These are phyloP conservation scores for Trichocladium antarcticum DNA, from an alignment of 495 filamentous ascomycete genomes.

Conservation along the genomic window DNA sequence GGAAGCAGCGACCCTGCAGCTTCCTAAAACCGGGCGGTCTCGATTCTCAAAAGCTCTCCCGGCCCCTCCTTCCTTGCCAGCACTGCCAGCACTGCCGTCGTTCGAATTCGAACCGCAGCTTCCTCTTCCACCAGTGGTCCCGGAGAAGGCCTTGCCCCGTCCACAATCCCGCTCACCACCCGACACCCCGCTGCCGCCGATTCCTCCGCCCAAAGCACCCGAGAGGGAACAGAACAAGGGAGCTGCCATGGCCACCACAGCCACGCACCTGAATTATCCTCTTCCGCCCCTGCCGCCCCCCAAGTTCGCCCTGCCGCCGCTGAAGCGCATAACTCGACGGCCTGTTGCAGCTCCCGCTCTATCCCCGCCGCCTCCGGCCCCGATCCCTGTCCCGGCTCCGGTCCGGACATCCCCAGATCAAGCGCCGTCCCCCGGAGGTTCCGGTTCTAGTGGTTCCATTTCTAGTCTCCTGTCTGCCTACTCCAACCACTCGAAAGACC, in stretches of 20 bases:
- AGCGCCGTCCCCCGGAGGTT: constrained; percentile 21
- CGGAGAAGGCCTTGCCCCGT: constrained; percentile 12
- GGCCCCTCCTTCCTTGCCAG: constrained; percentile 20
- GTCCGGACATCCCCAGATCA: constrained; percentile 8
- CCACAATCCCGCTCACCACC: background rate
- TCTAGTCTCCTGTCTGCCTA: constrained; percentile 39
- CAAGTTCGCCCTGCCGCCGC: constrained; percentile 7
- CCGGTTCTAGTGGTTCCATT: constrained; percentile 21
- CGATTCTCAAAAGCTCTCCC: constrained; percentile 31
- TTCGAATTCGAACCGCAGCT: constrained; percentile 13
- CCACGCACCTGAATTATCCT: constrained; percentile 19
- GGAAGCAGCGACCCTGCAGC: constrained; percentile 20
- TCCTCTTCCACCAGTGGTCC: constrained; percentile 3
- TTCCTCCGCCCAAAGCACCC: constrained; percentile 11
- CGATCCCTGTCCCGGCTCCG: background rate
- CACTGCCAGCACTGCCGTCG: background rate
- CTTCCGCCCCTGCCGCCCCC: constrained; percentile 22
- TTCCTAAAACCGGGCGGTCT: constrained; percentile 25
- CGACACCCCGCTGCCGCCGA: too few relatives aligned
- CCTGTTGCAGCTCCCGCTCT: constrained; percentile 19
- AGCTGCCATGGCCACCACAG: constrained; percentile 12
- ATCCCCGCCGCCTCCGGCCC: constrained; percentile 1
- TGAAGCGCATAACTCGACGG: constrained; percentile 22
- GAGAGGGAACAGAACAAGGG: constrained; percentile 4
- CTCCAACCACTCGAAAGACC: constrained; percentile 31